Percentiles rank a stretch among this genome's conserved stretches.
These are phyloP conservation scores for Erigeron philadelphicus DNA, from an alignment of 140 eudicot species.

Conservation along the genomic window DNA sequence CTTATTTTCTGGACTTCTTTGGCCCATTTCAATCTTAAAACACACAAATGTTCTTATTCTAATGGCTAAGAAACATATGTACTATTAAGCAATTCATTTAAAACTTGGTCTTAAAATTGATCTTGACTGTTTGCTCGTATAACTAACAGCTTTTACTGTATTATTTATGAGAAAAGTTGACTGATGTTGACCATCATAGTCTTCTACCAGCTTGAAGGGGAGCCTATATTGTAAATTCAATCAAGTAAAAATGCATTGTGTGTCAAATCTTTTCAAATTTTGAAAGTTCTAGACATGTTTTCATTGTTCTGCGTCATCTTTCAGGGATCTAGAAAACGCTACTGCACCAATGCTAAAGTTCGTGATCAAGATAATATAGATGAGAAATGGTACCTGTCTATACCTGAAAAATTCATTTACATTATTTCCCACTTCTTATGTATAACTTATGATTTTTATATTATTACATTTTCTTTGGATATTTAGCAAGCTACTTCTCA, in stretches of 20 bases:
- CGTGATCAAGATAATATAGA: slow-evolving; percentile 65
- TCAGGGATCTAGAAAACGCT: slow-evolving; percentile 91
- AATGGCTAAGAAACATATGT: no score
- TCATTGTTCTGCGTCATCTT: slow-evolving; percentile 16
- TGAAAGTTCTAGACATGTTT: not conserved
- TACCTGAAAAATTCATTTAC: slow-evolving; percentile 14
- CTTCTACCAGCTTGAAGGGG: not conserved
- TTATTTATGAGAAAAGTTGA: slow-evolving; percentile 3
- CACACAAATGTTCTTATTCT: no score
- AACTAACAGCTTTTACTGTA: not conserved
- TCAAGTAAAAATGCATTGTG: not conserved
- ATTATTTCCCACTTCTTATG: slow-evolving; percentile 17
- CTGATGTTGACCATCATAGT: not conserved
- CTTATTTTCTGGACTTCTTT: no score
- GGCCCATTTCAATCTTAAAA: no score
- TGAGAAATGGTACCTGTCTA: slow-evolving; percentile 69
- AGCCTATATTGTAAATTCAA: slow-evolving; percentile 3
- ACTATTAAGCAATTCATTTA: no score
- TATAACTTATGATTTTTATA: not conserved
- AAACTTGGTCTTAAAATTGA: slow-evolving; percentile 2
- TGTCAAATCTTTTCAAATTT: not conserved
- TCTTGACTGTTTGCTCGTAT: slow-evolving; percentile 10
- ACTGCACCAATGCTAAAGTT: slow-evolving; percentile 61
- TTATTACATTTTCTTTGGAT: not conserved
- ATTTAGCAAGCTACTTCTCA: slow-evolving; percentile 71